Percentiles rank a stretch among this genome's conserved stretches.
These are phyloP conservation scores for Salvia splendens DNA, from an alignment of 257 asterid species.

Conservation along the genomic window DNA sequence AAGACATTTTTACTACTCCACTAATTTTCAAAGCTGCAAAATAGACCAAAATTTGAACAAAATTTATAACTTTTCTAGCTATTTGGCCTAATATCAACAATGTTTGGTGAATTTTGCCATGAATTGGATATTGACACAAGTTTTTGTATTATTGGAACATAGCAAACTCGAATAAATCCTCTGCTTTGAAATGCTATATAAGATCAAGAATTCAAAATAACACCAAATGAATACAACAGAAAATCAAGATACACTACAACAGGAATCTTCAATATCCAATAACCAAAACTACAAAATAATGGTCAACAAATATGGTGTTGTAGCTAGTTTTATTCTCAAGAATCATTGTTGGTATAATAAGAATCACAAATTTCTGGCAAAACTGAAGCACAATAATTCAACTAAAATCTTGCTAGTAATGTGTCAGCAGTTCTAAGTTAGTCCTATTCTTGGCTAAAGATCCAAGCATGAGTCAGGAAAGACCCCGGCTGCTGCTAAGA, in stretches of 20 bases:
- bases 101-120: too few relatives aligned
- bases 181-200: too few relatives aligned
- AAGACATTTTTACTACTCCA: too few relatives aligned
- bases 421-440: slow-evolving; percentile 33
- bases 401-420: neutral
- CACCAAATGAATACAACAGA: neutral
- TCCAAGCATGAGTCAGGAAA: slow-evolving; percentile 8
- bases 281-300: slow-evolving; percentile 24
- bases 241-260: neutral
- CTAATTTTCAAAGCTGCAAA: too few relatives aligned
- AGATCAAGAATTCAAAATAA: neutral
- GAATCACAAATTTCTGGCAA: neutral
- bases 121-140: too few relatives aligned
- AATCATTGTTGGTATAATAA: neutral
- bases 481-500: slow-evolving; percentile 23
- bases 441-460: slow-evolving; percentile 21
- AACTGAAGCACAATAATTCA: slow-evolving; percentile 9
- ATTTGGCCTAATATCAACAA: too few relatives aligned
- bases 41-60: too few relatives aligned
- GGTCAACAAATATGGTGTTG: slow-evolving; percentile 5
- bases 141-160: too few relatives aligned
- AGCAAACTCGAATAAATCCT: too few relatives aligned
- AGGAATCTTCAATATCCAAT: slow-evolving; percentile 18
- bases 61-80: too few relatives aligned
- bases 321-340: neutral